Conservation (phyloP, 2,329 filamentous ascomycete genomes). For the Teratosphaeria epicoccoides region DNA sequence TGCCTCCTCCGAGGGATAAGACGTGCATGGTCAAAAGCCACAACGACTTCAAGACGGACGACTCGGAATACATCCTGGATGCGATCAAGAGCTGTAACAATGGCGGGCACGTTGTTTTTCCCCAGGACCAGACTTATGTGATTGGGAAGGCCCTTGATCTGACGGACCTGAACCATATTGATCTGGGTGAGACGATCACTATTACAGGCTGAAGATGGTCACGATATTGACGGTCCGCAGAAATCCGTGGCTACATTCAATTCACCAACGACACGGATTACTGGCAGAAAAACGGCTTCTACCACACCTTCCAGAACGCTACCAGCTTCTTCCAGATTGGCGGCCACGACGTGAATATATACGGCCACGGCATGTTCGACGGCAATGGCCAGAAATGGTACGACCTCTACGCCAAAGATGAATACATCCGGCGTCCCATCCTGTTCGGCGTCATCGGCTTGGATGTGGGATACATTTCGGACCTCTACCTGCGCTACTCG, state of each 20-base stretch:
- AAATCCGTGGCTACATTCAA: constrained; percentile 48
- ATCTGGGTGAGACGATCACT: constrained; percentile 39
- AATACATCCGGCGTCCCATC: constrained; percentile 49
- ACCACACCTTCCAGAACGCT: constrained; percentile 54
- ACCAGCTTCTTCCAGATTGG: constrained; percentile 59
- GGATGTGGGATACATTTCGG: constrained; percentile 47
- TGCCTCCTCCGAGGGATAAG: constrained; percentile 26
- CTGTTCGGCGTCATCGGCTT: constrained; percentile 48
- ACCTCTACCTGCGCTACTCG: constrained; percentile 51
- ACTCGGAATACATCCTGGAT: constrained; percentile 41
- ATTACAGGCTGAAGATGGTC: not conserved
- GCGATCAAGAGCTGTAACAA: constrained; percentile 52
- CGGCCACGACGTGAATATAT: constrained; percentile 56
- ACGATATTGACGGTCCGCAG: constrained; percentile 24
- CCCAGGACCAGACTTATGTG: constrained; percentile 45
- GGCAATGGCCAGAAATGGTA: constrained; percentile 58
- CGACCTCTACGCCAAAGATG: constrained; percentile 48
- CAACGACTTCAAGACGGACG: constrained; percentile 35
- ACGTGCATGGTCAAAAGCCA: constrained; percentile 30
- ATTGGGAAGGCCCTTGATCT: constrained; percentile 56
- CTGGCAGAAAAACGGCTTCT: constrained; percentile 51
- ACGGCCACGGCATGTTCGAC: constrained; percentile 53
- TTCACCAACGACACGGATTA: constrained; percentile 60
- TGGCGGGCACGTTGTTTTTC: constrained; percentile 52
- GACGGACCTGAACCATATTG: constrained; percentile 53